Evolutionary conservation across 176 grass and related monocot species (phyloP).

Genomic region (Oryza nivara): DNA sequence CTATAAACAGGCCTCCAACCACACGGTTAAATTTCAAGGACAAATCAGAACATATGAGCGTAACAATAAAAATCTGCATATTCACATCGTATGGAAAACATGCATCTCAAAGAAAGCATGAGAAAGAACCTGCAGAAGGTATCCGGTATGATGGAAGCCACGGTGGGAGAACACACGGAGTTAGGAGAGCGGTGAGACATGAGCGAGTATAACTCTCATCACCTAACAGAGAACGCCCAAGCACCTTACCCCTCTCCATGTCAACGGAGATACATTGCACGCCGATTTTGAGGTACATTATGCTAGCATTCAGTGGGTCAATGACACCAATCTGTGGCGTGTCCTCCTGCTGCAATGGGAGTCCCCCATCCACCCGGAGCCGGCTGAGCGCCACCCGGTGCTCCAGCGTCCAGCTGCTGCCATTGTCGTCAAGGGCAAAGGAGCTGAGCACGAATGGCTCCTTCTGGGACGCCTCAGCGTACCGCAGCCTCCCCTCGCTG

Average conservation of each 20-base stretch:
- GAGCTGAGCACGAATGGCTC: too few species aligned
- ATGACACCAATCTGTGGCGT: neutral
- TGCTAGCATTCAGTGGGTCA: constrained; percentile 6
- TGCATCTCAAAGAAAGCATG: too few species aligned
- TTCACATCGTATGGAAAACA: too few species aligned
- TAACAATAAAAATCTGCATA: too few species aligned
- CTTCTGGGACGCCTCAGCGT: too few species aligned
- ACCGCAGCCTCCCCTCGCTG: constrained; percentile 15
- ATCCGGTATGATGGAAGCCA: neutral
- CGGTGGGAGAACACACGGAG: neutral
- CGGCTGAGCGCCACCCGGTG: constrained; percentile 22
- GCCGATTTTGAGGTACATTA: neutral
- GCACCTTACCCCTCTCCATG: neutral
- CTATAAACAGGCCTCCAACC: too few species aligned
- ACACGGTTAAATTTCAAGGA: too few species aligned
- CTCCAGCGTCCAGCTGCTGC: neutral
- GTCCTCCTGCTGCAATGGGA: neutral
- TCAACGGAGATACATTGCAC: neutral
- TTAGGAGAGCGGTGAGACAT: too few species aligned
- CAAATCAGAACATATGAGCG: too few species aligned
- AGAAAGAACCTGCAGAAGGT: constrained; percentile 4
- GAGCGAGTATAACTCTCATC: too few species aligned
- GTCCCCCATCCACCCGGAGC: neutral
- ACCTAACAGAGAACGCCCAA: too few species aligned
- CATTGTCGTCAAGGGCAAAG: neutral